phyloP scores from a whole-genome alignment of 2,329 filamentous ascomycete genomes.

The Fusarium devonianum region DNA sequence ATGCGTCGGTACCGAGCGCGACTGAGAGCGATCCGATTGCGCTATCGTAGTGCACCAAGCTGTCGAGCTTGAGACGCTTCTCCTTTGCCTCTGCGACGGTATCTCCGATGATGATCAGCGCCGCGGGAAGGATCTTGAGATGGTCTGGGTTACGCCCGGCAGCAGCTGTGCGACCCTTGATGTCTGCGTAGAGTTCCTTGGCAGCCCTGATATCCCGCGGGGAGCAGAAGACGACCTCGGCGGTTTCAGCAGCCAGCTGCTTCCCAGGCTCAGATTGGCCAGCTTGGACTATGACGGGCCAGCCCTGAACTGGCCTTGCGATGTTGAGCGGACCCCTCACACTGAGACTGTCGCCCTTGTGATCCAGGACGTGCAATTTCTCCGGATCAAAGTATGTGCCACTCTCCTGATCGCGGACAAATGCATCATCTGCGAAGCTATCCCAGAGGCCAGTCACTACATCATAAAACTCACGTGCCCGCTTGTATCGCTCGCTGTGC shows the following conservation, averaged over 20 bases:
- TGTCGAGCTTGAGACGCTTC: conserved; percentile 58
- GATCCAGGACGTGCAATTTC: conserved; percentile 60
- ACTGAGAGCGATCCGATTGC: conserved; percentile 61
- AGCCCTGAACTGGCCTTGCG: conserved; percentile 60
- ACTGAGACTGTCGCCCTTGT: conserved; percentile 50
- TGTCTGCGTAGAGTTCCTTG: conserved; percentile 58
- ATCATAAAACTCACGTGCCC: conserved; percentile 60
- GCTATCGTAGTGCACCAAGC: conserved; percentile 61
- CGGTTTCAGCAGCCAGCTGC: conserved; percentile 61
- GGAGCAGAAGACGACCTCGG: conserved; percentile 61
- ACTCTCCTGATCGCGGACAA: conserved; percentile 55
- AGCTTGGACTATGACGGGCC: conserved; percentile 63
- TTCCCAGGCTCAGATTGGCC: conserved; percentile 60
- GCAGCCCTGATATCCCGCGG: conserved; percentile 54
- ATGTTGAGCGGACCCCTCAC: conserved; percentile 55
- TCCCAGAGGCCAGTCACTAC: conserved; percentile 62
- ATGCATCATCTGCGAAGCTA: conserved; percentile 63
- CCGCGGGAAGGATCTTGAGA: conserved; percentile 61
- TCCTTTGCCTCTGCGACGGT: conserved; percentile 55
- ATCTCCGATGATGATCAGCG: conserved; percentile 58
- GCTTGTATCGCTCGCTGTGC: conserved; percentile 58
- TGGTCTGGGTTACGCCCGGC: conserved; percentile 55
- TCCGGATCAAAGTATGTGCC: conserved; percentile 59
- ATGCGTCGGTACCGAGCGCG: conserved; percentile 55
- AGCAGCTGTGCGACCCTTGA: conserved; percentile 55